Base-by-base conservation (phyloP, 1,139 yeast species). In the Debaryomyces fabryi region DNA sequence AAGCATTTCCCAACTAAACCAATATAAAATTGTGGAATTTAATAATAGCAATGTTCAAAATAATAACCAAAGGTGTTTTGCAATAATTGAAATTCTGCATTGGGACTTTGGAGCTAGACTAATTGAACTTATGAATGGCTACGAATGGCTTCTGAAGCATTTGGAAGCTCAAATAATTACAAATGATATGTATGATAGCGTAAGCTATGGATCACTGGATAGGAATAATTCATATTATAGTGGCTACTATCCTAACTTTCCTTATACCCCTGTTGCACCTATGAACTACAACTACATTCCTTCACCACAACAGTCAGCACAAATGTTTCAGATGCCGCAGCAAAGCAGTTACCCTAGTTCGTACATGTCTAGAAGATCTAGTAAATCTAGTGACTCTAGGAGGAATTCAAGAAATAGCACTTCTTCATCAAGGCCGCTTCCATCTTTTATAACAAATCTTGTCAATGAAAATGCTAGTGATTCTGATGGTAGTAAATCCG, bases 391-490 rank as follows among this genome's bases (percentile, higher is more conserved):
- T 20, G 57, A 50, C 16, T 55, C 58, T 9, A 41, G 52, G 29
- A 51, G 51, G 27, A 42, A 48, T 25, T 55, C 59, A 6, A 49
- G 53, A 39, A 53, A 47, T 29, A 49, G 49, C 35, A 46, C 47
- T 3, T 25, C 46, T 25, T 30, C 50, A 6, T 47, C 43, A 20
- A 49, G 46, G 50, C 52, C 65, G 46, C 63, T 65, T 1, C 74
- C 76, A 1, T 67, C 68, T 4, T 69, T 70, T 46, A 56, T 71
- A 8, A 60, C 65, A 62, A 66, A 68, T 46, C 60, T 69, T 55
- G 69, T 68, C 7, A 45, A 37, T 27, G 42, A 30, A 10, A 38
- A 36, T 30, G 13, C 27, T 15, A 29, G 41, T 21, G 46, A 27
- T 3, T 20, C 37, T 15, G 36, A 35, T 21, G 39, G 35, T 13